These are phyloP conservation scores for Hordeum marinum DNA, from an alignment of 176 grass and related monocot species.

Conservation along the genomic window DNA sequence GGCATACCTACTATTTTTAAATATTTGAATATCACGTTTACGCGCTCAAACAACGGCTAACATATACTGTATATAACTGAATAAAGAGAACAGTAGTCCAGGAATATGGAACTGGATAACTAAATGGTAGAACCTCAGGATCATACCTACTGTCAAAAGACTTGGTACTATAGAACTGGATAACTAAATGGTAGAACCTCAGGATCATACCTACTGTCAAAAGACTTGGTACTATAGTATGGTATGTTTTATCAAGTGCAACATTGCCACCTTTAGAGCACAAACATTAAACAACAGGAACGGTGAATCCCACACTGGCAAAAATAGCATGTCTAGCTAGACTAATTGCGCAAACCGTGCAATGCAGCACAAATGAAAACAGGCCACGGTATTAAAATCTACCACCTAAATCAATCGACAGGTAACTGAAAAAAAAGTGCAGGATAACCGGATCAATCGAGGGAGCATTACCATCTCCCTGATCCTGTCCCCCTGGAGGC, in stretches of 20 bases:
- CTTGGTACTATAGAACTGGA: neutral
- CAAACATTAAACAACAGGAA: neutral
- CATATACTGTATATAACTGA: neutral
- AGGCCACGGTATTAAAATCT: too few relatives aligned
- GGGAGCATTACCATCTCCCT: conserved; percentile 59
- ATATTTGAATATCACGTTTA: neutral
- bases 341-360: neutral
- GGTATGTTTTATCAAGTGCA: neutral
- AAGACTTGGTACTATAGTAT: neutral
- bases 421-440: neutral
- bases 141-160: neutral
- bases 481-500: conserved; percentile 64
- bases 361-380: neutral
- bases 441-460: neutral
- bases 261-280: neutral
- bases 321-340: neutral
- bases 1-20: neutral
- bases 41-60: neutral
- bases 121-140: neutral
- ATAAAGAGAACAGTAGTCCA: neutral
- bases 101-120: neutral
- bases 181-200: neutral
- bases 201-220: neutral
- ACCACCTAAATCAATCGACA: neutral
- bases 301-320: neutral